Evolutionary conservation across 345 rosid genomes (phyloP), one percentile per base, ranked within the genome.

Genomic region (Cardamine occulta): DNA sequence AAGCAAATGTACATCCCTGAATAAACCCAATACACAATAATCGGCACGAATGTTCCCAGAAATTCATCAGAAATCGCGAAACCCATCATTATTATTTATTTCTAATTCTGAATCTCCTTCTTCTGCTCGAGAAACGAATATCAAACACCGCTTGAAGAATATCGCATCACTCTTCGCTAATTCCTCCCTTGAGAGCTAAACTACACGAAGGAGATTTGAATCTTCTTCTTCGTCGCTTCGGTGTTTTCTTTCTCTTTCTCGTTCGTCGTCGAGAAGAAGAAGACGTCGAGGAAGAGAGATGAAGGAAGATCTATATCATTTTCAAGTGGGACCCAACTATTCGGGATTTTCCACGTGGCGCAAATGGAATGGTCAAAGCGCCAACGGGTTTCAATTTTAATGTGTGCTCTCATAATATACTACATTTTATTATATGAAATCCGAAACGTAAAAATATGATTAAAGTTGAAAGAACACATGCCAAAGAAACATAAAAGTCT

Each of bases 11-110:
- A 91, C 7, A 90, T 23, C 42, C 98, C 97, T 3, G 96, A 90
- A 80, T 94, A 94, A 13, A 82, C 68, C 97, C 98, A 94, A 67
- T 94, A 91, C 26, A 91, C 86, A 61, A 85, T 5, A 26, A 94
- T 87, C 51, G 98, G 98, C 15, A 72, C 86, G 72, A 94, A 84
- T 54, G 92, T 91, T 0, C 96, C 90, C 79, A 94, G 70, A 80
- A 88, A 45, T 19, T 94, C 97, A 81, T 94, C 94, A 2, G 98
- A 86, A 28, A 86, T 72, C 75, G 45, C 72, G 63, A 85, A 82
- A 65, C 76, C 86, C 91, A 86, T 83, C 53, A 69, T 59, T 18
- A 35, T 31, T 24, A 1, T 2, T 24, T 24, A 21, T 26, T 60
- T 47, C 66, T 70, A 37, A 24, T 6, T 58, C 26, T 59, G 29